Evolutionary conservation across 2,329 filamentous ascomycete genomes (phyloP).

Genomic region (Davidsoniella australis): DNA sequence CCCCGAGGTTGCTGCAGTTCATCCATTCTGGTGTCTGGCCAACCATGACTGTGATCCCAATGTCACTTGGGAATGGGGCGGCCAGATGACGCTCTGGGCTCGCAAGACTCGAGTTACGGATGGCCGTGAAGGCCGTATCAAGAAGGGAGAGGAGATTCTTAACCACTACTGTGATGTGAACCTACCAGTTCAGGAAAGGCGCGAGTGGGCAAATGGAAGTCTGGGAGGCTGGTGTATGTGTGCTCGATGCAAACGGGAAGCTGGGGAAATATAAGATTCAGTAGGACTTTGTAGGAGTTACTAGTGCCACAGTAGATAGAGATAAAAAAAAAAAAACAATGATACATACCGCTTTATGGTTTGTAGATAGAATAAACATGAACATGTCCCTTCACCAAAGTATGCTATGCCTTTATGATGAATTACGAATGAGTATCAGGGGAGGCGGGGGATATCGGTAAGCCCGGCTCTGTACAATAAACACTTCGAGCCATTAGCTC

Average conservation of each 20-base stretch:
- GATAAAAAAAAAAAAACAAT: neutral
- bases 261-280: slow-evolving; percentile 17
- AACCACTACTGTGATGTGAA: slow-evolving; percentile 90
- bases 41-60: slow-evolving; percentile 96
- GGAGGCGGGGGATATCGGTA: too few species aligned
- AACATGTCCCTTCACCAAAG: too few species aligned
- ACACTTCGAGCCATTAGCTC: too few species aligned
- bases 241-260: slow-evolving; percentile 61
- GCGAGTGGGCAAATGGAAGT: slow-evolving; percentile 78
- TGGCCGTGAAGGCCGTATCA: slow-evolving; percentile 41
- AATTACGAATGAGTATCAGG: too few species aligned
- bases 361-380: too few species aligned
- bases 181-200: slow-evolving; percentile 58
- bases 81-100: slow-evolving; percentile 54
- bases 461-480: too few species aligned
- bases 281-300: neutral
- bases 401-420: too few species aligned
- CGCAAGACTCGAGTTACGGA: slow-evolving; percentile 39
- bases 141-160: slow-evolving; percentile 65
- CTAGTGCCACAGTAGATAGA: neutral
- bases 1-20: slow-evolving; percentile 82
- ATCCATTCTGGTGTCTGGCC: slow-evolving; percentile 89
- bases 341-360: too few species aligned
- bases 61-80: slow-evolving; percentile 85
- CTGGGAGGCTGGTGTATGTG: slow-evolving; percentile 84